Evolutionary conservation across 208 protist genomes (phyloP), one percentile per base, ranked within the genome.

Genomic region (Phytomonas serpens): DNA sequence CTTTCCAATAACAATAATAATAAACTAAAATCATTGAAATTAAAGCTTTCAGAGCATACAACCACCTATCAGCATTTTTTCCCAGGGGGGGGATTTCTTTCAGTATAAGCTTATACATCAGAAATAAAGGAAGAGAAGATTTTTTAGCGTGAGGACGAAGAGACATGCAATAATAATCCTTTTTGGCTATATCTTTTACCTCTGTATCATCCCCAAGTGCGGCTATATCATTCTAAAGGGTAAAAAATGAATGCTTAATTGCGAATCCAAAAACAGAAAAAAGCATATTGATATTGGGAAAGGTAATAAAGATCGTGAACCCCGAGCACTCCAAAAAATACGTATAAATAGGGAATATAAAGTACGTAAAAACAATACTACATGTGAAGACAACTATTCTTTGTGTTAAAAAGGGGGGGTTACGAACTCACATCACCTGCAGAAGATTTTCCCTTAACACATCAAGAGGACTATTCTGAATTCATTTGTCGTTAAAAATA

Each of bases 331-430:
- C 32, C 61, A 64, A 64, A 31, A 34, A 36, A 34, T 34, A 34
- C 61, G 31, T 34, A 64, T 34, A 10, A 64, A 64, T 13, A 36
- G 29, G 61, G 61, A 31, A 64, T 64, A 64, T 36, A 64, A 64
- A 34, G 7, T 34, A 64, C 31, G 32, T 36, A 64, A 64, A 64
- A 64, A 9, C 7, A 69, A 69, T 52, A 51, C 2, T 19, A 47
- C 13, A 14, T 11, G 14, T 47, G 40, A 47, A 19, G 13, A 23
- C 40, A 36, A 36, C 34, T 6, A 36, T 36, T 36, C 34, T 7
- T 2, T 36, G 34, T 36, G 34, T 36, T 7, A 6, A 2, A 36
- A 36, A 36, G 34, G 6, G 34, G 2, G 34, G 34, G 2, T 36
- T 2, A 36, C 6, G 34, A 7, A 6, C 34, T 36, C 34, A 36